phyloP scores from a whole-genome alignment of 2,329 filamentous ascomycete genomes.

The Monilinia aucupariae region DNA sequence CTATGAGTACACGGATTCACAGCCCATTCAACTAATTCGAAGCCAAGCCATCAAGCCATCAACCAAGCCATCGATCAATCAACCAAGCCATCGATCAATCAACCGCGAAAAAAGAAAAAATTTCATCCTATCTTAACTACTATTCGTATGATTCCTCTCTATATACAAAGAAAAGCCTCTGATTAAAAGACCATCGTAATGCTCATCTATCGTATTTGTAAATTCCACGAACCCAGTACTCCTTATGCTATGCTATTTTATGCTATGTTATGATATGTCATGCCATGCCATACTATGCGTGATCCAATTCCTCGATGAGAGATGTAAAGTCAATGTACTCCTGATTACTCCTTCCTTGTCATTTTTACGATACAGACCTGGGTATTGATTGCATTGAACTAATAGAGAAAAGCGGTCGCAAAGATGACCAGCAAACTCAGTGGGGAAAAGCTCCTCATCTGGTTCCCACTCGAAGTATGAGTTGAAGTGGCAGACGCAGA shows the following conservation, averaged over 20 bases:
- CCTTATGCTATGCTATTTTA: no score
- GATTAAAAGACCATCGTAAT: background rate
- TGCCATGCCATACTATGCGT: background rate
- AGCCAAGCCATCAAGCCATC: no score
- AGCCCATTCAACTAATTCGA: no score
- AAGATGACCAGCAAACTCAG: background rate
- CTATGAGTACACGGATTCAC: no score
- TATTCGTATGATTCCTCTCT: background rate
- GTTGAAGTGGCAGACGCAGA: background rate
- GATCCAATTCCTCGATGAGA: background rate
- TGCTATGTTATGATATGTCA: background rate
- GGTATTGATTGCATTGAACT: background rate
- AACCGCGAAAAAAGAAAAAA: no score
- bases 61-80: no score
- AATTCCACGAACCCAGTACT: no score
- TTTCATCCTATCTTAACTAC: no score
- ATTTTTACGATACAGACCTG: background rate
- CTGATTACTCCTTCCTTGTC: background rate
- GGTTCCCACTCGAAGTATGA: background rate
- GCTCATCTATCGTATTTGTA: background rate
- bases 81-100: no score
- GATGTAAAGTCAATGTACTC: background rate
- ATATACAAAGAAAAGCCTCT: background rate
- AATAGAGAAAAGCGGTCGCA: background rate
- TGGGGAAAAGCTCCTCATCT: background rate